A percentile compares a stretch with the other conserved stretches of the same genome.
These are phyloP conservation scores for Infundibulicybe gibba DNA, from an alignment of 768 basidiomycete species.

Conservation along the genomic window DNA sequence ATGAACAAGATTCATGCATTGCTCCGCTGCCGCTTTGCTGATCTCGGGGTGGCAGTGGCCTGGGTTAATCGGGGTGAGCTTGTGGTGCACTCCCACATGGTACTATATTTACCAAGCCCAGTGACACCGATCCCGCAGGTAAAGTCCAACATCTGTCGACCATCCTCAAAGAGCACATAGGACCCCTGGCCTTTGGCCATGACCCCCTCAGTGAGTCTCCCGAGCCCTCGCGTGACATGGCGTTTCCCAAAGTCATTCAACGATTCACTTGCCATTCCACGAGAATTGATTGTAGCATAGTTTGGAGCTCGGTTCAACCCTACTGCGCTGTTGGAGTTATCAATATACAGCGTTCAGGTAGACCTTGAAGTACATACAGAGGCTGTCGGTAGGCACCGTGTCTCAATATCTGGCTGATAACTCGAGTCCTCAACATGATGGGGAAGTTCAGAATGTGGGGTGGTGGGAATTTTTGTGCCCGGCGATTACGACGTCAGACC, in stretches of 20 bases:
- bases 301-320: too few relatives aligned
- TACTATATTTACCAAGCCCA: slow-evolving; percentile 56
- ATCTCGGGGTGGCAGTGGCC: slow-evolving; percentile 88
- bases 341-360: too few relatives aligned
- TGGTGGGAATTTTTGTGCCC: too few relatives aligned
- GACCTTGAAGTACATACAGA: too few relatives aligned
- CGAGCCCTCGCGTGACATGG: slow-evolving; percentile 45
- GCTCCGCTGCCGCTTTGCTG: slow-evolving; percentile 84
- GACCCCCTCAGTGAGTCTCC: slow-evolving; percentile 47
- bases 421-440: too few relatives aligned
- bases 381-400: too few relatives aligned
- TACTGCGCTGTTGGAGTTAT: too few relatives aligned
- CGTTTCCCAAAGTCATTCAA: slow-evolving; percentile 28
- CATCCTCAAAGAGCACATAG: slow-evolving; percentile 71
- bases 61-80: slow-evolving; percentile 21
- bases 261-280: not conserved
- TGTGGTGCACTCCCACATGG: not conserved
- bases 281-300: too few relatives aligned
- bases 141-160: slow-evolving; percentile 76
- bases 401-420: too few relatives aligned
- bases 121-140: slow-evolving; percentile 88
- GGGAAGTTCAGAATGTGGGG: too few relatives aligned
- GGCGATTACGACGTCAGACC: not conserved
- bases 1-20: slow-evolving; percentile 79
- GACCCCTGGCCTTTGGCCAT: slow-evolving; percentile 70